Evolutionary conservation across 2,329 filamentous ascomycete species (phyloP).

Genomic region (Lizonia empirigonia): DNA sequence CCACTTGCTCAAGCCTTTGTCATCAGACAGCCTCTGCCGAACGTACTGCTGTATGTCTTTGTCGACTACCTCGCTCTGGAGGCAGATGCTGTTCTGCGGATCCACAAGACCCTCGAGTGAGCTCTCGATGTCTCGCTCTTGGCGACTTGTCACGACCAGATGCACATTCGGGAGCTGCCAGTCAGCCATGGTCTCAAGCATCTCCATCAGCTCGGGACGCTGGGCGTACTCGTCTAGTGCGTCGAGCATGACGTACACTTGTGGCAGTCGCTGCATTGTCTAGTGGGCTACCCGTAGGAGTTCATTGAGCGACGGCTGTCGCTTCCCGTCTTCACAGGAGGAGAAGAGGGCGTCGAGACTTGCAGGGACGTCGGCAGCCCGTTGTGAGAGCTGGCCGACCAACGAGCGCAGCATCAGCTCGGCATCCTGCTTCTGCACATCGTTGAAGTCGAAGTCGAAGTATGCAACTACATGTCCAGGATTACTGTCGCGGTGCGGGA

Average conservation of each 20-base stretch:
- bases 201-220: constrained; percentile 28
- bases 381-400: constrained; percentile 42
- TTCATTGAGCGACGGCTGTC: constrained; percentile 28
- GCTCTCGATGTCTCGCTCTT: constrained; percentile 36
- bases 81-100: constrained; percentile 21
- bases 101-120: constrained; percentile 22
- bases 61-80: constrained; percentile 35
- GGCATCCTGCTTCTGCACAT: constrained; percentile 44
- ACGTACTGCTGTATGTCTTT: constrained; percentile 37
- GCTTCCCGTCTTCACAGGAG: constrained; percentile 26
- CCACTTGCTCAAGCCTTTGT: constrained; percentile 34
- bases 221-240: constrained; percentile 38
- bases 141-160: constrained; percentile 36
- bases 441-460: constrained; percentile 48
- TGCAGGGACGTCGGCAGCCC: constrained; percentile 15
- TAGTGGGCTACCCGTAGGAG: constrained; percentile 29
- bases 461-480: constrained; percentile 21
- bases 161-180: constrained; percentile 34
- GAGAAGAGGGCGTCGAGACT: constrained; percentile 35
- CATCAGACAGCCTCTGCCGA: constrained; percentile 43
- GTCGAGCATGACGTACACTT: constrained; percentile 32
- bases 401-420: constrained; percentile 48
- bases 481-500: constrained; percentile 20
- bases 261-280: constrained; percentile 32
- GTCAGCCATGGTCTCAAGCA: constrained; percentile 25